Percentiles rank a stretch among this genome's conserved stretches.
These are phyloP conservation scores for Schwanniomyces vanrijiae DNA, from an alignment of 805 yeast genomes.

Conservation along the genomic window DNA sequence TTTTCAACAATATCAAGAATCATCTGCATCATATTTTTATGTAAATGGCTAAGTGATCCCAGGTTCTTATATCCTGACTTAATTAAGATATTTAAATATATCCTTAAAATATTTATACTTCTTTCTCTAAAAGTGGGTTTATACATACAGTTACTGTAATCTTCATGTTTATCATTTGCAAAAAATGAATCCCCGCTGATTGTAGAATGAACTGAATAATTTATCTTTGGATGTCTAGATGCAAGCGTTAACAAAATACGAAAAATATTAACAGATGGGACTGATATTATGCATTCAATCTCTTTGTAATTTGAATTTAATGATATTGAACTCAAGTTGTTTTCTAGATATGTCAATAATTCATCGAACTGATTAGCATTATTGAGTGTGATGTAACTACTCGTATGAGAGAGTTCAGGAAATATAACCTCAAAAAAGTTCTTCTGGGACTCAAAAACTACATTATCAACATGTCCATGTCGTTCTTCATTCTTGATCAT, in stretches of 20 bases:
- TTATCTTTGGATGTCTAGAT: constrained; percentile 23
- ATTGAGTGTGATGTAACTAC: constrained; percentile 19
- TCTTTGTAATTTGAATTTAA: not conserved
- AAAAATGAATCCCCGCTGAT: constrained; percentile 19
- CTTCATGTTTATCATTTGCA: constrained; percentile 17
- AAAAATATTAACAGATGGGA: constrained; percentile 27
- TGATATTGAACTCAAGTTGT: constrained; percentile 2
- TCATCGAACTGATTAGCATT: constrained; percentile 28
- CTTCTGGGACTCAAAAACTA: not conserved
- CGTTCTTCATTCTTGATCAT: not conserved
- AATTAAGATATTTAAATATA: not conserved
- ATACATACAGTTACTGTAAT: constrained; percentile 16
- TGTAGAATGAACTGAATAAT: constrained; percentile 21
- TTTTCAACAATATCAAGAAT: not conserved
- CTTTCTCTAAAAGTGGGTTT: constrained; percentile 22
- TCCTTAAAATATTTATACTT: constrained; percentile 7
- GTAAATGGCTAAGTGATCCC: not conserved
- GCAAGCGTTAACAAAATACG: constrained; percentile 33
- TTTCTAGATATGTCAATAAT: constrained; percentile 26
- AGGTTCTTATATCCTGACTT: not conserved
- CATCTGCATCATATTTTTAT: not conserved
- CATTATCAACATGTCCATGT: not conserved
- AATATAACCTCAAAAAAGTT: constrained; percentile 19
- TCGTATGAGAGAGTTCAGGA: constrained; percentile 14
- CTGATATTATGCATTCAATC: constrained; percentile 3